Percentiles rank a stretch among this genome's conserved stretches.
These are phyloP conservation scores for Fusarium sp. DNA, from an alignment of 2,329 filamentous ascomycete genomes.

Conservation along the genomic window DNA sequence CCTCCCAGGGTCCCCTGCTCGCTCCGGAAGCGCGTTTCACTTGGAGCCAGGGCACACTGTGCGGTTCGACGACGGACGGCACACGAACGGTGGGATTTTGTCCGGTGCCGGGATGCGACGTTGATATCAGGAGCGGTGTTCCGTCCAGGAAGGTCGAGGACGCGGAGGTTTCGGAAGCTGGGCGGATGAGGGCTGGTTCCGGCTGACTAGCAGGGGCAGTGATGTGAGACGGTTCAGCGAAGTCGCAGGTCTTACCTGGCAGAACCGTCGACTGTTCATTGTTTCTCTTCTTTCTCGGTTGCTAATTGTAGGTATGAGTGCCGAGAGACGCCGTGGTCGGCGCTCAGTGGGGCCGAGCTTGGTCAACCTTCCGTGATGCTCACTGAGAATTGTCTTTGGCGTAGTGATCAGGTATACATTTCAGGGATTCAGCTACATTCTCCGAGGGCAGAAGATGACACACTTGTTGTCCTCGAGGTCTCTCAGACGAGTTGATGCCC, in stretches of 20 bases:
- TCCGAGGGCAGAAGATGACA: background rate
- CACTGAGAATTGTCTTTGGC: background rate
- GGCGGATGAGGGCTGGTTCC: conserved; percentile 10
- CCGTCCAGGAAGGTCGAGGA: background rate
- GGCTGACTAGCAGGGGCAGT: conserved; percentile 30
- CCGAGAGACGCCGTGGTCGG: background rate
- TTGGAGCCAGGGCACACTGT: conserved; percentile 13
- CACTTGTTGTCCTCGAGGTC: background rate
- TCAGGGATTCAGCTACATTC: background rate
- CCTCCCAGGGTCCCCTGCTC: conserved; percentile 36
- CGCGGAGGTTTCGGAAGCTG: background rate
- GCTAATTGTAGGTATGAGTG: background rate
- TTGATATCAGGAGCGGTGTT: background rate
- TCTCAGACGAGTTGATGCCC: background rate
- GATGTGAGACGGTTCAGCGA: background rate
- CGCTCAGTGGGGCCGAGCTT: background rate
- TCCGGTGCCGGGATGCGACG: conserved; percentile 5
- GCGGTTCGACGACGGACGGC: conserved; percentile 1
- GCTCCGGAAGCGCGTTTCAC: conserved; percentile 37
- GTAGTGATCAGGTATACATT: background rate
- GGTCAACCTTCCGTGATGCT: background rate
- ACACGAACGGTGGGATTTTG: conserved; percentile 8
- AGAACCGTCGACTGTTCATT: background rate
- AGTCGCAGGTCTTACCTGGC: background rate
- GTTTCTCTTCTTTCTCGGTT: background rate